phyloP scores from a whole-genome alignment of 2,329 filamentous ascomycete genomes.

The Cordyceps tenuipes region DNA sequence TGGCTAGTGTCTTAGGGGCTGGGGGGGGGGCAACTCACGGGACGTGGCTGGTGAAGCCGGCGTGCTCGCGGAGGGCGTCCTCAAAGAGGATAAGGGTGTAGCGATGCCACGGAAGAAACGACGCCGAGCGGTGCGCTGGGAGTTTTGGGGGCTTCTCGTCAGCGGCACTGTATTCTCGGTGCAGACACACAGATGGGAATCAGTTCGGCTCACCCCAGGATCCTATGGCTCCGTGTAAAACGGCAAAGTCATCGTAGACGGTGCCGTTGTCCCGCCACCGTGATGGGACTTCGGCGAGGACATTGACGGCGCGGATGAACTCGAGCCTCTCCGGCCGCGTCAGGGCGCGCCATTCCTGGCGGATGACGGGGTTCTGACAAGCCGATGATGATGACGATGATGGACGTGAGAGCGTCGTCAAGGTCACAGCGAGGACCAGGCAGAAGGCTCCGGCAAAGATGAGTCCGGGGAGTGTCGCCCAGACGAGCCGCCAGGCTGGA shows the following conservation, averaged over 20 bases:
- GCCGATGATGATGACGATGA: background rate
- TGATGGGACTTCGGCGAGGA: background rate
- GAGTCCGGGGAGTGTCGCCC: background rate
- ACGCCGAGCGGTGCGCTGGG: constrained; percentile 10
- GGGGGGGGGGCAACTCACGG: background rate
- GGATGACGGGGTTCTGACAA: background rate
- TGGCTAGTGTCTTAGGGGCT: no score
- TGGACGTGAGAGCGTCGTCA: background rate
- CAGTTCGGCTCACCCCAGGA: constrained; percentile 1
- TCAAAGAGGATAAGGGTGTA: constrained; percentile 1
- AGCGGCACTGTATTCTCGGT: background rate
- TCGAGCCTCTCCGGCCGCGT: background rate
- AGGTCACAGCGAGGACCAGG: background rate
- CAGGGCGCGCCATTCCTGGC: constrained; percentile 8
- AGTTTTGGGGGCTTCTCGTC: no score
- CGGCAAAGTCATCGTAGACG: constrained; percentile 7
- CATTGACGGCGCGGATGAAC: background rate
- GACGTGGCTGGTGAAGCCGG: background rate
- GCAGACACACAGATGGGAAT: no score
- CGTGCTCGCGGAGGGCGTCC: background rate
- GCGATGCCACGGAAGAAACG: constrained; percentile 10
- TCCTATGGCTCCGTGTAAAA: constrained; percentile 8
- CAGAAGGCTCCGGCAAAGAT: background rate
- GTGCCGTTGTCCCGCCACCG: constrained; percentile 2
- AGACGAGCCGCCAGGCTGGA: background rate